phyloP scores from a whole-genome alignment of 768 basidiomycete genomes.

The Tricholoma matsutake region DNA sequence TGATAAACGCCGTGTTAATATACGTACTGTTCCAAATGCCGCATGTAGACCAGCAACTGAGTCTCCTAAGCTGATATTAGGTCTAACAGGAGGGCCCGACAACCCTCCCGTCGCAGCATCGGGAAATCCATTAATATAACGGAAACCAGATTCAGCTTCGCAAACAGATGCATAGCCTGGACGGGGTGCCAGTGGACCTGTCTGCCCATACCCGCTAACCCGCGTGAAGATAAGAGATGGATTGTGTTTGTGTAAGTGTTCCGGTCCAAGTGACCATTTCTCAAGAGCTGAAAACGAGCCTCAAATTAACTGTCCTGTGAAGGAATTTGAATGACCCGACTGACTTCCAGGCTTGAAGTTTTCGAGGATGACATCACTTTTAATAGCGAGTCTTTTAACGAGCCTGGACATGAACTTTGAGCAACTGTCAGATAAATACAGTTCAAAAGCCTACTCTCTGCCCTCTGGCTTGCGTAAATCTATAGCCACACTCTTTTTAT shows the following conservation, averaged over 20 bases:
- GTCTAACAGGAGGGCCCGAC: constrained; percentile 61
- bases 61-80: constrained; percentile 72
- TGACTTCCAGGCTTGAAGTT: constrained; percentile 76
- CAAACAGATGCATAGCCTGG: constrained; percentile 76
- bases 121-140: constrained; percentile 67
- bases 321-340: constrained; percentile 20
- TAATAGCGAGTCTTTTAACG: constrained; percentile 56
- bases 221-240: constrained; percentile 90
- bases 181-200: constrained; percentile 67
- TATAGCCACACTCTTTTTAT: constrained; percentile 73
- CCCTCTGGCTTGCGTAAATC: constrained; percentile 59
- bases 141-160: constrained; percentile 72
- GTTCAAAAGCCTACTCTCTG: constrained; percentile 28
- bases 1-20: background rate
- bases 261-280: constrained; percentile 64
- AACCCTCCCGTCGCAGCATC: constrained; percentile 51
- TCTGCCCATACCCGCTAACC: constrained; percentile 74
- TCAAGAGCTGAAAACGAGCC: constrained; percentile 48
- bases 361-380: constrained; percentile 65
- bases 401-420: constrained; percentile 35
- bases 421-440: background rate
- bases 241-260: constrained; percentile 64
- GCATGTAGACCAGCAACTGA: constrained; percentile 71
- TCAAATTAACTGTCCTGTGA: constrained; percentile 1
- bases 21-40: constrained; percentile 66